These are phyloP conservation scores for Maudiozyma pseudohumilis DNA, from an alignment of 805 yeast genomes.

Conservation along the genomic window DNA sequence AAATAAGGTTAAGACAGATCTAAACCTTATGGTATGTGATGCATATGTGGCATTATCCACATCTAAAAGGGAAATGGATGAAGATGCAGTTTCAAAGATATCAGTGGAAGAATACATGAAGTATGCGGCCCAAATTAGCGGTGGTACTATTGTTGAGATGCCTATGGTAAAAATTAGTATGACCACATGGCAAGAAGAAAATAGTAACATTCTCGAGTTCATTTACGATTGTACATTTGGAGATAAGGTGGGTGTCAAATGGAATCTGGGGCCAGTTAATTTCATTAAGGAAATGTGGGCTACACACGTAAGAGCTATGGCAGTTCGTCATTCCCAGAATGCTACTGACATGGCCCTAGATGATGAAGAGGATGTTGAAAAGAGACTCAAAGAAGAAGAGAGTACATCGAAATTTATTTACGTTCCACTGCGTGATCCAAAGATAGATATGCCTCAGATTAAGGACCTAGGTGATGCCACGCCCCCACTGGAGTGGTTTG, in stretches of 20 bases:
- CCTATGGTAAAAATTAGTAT: conserved; percentile 68
- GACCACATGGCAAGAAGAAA: conserved; percentile 58
- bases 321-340: conserved; percentile 44
- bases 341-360: conserved; percentile 13
- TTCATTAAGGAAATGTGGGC: conserved; percentile 90
- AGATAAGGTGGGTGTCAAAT: conserved; percentile 80
- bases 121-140: conserved; percentile 50
- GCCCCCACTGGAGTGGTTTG: conserved; percentile 98
- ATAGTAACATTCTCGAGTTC: conserved; percentile 51
- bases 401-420: conserved; percentile 35
- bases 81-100: conserved; percentile 36
- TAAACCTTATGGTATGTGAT: conserved; percentile 53
- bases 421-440: conserved; percentile 59
- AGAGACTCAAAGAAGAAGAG: conserved; percentile 36
- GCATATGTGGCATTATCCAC: conserved; percentile 59
- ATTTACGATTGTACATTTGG: conserved; percentile 66
- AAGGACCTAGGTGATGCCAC: conserved; percentile 93
- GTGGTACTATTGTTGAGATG: conserved; percentile 71
- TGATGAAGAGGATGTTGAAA: conserved; percentile 29
- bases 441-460: conserved; percentile 80
- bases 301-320: conserved; percentile 65
- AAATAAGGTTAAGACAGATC: conserved; percentile 37
- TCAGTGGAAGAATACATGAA: conserved; percentile 46
- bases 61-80: conserved; percentile 41
- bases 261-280: conserved; percentile 90